phyloP scores from a whole-genome alignment of 2,329 filamentous ascomycete species.

The Claviceps sp. region DNA sequence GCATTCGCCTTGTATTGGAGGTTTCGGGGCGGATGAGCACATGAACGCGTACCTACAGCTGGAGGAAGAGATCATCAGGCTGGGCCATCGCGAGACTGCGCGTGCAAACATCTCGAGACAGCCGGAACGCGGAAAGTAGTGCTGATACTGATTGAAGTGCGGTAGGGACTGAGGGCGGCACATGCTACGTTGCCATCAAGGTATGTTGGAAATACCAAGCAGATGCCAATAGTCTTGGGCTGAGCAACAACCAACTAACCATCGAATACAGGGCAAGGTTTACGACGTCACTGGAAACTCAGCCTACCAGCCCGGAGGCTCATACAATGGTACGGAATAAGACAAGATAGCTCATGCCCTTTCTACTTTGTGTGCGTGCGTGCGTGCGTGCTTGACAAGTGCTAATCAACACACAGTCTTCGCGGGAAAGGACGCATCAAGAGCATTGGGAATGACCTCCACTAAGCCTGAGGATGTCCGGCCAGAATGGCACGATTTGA shows the following conservation, averaged over 20 bases:
- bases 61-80: background rate
- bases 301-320: constrained; percentile 68
- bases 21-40: background rate
- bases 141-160: background rate
- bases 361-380: too few species aligned
- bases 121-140: background rate
- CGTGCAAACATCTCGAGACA: background rate
- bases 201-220: constrained; percentile 22
- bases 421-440: constrained; percentile 89
- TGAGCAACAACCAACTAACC: background rate
- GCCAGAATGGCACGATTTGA: constrained; percentile 70
- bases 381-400: background rate
- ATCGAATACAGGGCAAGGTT: constrained; percentile 56
- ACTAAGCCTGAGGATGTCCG: constrained; percentile 72
- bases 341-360: too few species aligned
- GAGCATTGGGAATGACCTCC: constrained; percentile 75
- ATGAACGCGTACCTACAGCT: too few species aligned
- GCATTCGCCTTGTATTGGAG: background rate
- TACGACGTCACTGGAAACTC: constrained; percentile 91
- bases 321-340: constrained; percentile 63
- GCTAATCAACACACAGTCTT: constrained; percentile 51
- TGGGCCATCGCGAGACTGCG: background rate
- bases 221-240: background rate
- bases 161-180: constrained; percentile 49
- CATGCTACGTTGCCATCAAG: constrained; percentile 59